A percentile compares a stretch with the other conserved stretches of the same genome.
Conservation (phyloP, 345 rosid genomes). For the Punica granatum region DNA sequence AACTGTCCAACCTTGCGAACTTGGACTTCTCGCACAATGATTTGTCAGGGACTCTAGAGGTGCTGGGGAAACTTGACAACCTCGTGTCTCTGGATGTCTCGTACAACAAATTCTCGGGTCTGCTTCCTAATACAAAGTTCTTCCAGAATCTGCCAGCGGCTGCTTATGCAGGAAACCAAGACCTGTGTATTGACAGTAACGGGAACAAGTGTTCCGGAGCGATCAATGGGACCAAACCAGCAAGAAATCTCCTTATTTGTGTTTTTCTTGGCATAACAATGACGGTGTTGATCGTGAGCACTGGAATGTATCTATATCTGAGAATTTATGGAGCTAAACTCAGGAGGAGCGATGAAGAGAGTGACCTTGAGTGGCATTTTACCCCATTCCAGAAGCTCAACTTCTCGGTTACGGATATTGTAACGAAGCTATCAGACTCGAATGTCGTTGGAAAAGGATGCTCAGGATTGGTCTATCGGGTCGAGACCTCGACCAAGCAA, state of each 20-base stretch:
- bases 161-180: slow-evolving; percentile 40
- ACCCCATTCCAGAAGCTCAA: slow-evolving; percentile 63
- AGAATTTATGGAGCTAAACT: slow-evolving; percentile 23
- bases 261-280: slow-evolving; percentile 32
- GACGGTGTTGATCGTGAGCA: slow-evolving; percentile 25
- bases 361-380: slow-evolving; percentile 40
- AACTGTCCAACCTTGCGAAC: slow-evolving; percentile 52
- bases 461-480: slow-evolving; percentile 65
- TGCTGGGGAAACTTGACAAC: slow-evolving; percentile 41
- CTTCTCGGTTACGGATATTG: slow-evolving; percentile 42
- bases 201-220: slow-evolving; percentile 18
- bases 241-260: slow-evolving; percentile 28
- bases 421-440: slow-evolving; percentile 40
- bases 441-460: slow-evolving; percentile 57
- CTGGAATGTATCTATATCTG: slow-evolving; percentile 28
- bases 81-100: slow-evolving; percentile 59
- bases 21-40: slow-evolving; percentile 56
- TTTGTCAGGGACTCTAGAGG: slow-evolving; percentile 37
- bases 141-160: slow-evolving; percentile 40
- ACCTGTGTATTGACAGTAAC: slow-evolving; percentile 39
- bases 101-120: slow-evolving; percentile 50
- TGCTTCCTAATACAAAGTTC: slow-evolving; percentile 51
- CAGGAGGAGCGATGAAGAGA: slow-evolving; percentile 23
- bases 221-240: slow-evolving; percentile 11
- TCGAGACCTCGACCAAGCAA: slow-evolving; percentile 42